Evolutionary conservation across 805 yeast genomes (phyloP), one percentile per base, ranked within the genome.

Genomic region (Wickerhamiella alocasiicola): DNA sequence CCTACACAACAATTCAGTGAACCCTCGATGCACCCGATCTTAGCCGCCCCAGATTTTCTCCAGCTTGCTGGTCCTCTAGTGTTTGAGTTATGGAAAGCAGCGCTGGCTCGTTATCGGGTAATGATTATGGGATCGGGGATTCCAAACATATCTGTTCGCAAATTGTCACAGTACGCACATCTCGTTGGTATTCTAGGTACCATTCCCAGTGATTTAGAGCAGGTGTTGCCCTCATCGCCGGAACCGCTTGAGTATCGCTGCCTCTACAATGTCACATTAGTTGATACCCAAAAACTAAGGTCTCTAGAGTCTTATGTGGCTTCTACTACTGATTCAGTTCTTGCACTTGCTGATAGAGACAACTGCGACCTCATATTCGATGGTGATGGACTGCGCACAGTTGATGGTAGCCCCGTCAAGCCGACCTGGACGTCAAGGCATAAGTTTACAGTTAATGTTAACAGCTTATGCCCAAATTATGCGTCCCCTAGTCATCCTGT

Each of bases 311-410:
- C 72, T 1, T 77, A 61, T 49, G 61, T 78, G 29, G 85, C 78
- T 2, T 64, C 73, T 5, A 76, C 88, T 2, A 70, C 78, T 17
- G 93, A 81, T 52, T 77, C 72, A 32, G 71, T 81, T 18, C 57
- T 80, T 24, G 60, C 76, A 50, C 35, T 36, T 3, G 42, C 50
- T 2, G 43, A 46, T 17, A 36, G 53, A 2, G 52, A 52, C 23
- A 53, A 50, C 11, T 50, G 50, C 23, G 53, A 49, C 16, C 20
- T 37, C 13, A 47, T 33, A 28, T 43, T 48, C 6, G 46, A 45
- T 7, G 32, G 32, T 5, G n/a, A 13, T 1, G 19, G 26, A 11
- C 24, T 49, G 13, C 41, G 38, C 27, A 34, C 34, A 18, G 27
- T 31, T 18, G 28, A 45, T 9, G 38, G 39, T 26, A 44, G 36